phyloP scores from a whole-genome alignment of 2,329 filamentous ascomycete genomes.

The Raffaelea ambrosiae region DNA sequence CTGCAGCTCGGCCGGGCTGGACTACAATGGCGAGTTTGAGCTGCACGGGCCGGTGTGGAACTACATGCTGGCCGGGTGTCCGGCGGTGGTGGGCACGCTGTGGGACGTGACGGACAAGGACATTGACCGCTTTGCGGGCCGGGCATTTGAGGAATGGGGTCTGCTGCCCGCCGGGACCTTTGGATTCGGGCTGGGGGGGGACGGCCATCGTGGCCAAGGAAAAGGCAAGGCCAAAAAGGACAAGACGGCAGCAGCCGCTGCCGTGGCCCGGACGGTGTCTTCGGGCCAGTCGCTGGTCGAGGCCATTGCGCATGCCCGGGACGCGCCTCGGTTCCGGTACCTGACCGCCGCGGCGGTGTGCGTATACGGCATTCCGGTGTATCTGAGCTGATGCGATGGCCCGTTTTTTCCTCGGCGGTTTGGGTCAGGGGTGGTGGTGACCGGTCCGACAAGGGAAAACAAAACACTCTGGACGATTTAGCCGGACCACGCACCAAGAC shows the following conservation, averaged over 20 bases:
- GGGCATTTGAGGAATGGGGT: constrained; percentile 80
- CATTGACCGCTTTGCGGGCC: constrained; percentile 83
- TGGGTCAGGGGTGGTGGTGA: too few species aligned
- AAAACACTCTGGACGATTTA: too few species aligned
- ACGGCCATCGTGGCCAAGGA: constrained; percentile 9
- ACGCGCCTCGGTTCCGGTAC: constrained; percentile 80
- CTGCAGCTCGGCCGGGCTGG: constrained; percentile 77
- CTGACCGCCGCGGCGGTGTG: constrained; percentile 90
- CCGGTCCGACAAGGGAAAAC: too few species aligned
- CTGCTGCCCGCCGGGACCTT: constrained; percentile 46
- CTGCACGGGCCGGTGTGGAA: constrained; percentile 84
- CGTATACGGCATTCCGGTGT: constrained; percentile 92
- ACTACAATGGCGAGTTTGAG: constrained; percentile 79
- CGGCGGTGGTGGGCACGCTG: constrained; percentile 81
- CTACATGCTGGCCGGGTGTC: constrained; percentile 81
- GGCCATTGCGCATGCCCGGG: constrained; percentile 66
- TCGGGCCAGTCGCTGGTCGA: constrained; percentile 57
- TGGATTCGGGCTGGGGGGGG: constrained; percentile 11
- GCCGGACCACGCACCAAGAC: too few species aligned
- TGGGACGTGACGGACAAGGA: constrained; percentile 99
- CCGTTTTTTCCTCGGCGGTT: neutral
- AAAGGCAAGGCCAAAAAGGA: constrained; percentile 11
- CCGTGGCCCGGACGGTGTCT: neutral
- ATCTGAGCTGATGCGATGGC: constrained; percentile 42
- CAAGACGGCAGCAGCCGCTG: constrained; percentile 18